Percentiles rank a stretch among this genome's conserved stretches.
phyloP scores from a whole-genome alignment of 768 basidiomycete species.

The Grammothele lineata region DNA sequence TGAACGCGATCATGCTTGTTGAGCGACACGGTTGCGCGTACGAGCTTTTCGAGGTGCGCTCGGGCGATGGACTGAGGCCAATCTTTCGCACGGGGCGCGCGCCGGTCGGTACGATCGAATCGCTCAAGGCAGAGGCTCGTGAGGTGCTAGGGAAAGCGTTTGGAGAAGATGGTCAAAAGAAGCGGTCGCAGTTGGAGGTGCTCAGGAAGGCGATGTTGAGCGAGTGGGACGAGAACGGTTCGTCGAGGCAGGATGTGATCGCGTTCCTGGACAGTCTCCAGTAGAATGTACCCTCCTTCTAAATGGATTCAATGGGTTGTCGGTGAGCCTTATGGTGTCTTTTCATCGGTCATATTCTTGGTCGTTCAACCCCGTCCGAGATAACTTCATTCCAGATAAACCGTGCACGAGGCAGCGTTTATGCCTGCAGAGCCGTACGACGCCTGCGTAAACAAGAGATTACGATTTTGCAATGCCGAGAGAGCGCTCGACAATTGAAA shows the following conservation, averaged over 20 bases:
- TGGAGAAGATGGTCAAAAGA: slow-evolving; percentile 21
- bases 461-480: no score
- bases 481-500: no score
- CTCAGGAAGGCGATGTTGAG: slow-evolving; percentile 1
- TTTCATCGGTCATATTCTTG: no score
- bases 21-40: slow-evolving; percentile 14
- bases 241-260: slow-evolving; percentile 6
- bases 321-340: no score
- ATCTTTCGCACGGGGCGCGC: slow-evolving; percentile 16
- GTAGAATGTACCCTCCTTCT: no score
- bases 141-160: slow-evolving; percentile 17
- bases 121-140: slow-evolving; percentile 15
- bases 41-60: slow-evolving; percentile 22
- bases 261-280: slow-evolving; percentile 3
- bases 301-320: no score
- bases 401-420: no score
- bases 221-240: slow-evolving; percentile 7
- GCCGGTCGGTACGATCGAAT: slow-evolving; percentile 19
- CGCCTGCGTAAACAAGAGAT: no score
- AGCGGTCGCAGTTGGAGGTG: slow-evolving; percentile 17
- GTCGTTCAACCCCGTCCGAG: no score
- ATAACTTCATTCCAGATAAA: no score
- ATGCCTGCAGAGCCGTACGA: no score
- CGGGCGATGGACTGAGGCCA: slow-evolving; percentile 14
- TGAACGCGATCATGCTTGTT: slow-evolving; percentile 16